Percentiles rank a stretch among this genome's conserved stretches.
Evolutionary conservation across 805 yeast species (phyloP).

Genomic region (Myxozyma melibiosi): DNA sequence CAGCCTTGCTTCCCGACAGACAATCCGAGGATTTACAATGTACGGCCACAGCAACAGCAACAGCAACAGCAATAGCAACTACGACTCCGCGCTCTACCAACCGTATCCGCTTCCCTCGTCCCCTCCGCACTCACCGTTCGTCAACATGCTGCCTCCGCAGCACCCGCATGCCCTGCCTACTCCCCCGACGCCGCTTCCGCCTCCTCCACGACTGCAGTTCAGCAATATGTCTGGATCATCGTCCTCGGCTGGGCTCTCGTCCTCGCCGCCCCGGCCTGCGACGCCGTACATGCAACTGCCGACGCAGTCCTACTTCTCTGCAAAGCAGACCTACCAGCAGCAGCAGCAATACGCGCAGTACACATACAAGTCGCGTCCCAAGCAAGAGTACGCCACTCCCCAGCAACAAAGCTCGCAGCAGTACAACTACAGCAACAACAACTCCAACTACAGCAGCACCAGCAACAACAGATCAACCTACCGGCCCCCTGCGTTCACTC

Average conservation of each 20-base stretch:
- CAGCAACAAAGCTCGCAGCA: neutral
- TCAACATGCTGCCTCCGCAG: slow-evolving; percentile 5
- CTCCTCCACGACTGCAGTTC: slow-evolving; percentile 11
- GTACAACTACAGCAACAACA: neutral
- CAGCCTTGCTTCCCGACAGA: too few relatives aligned
- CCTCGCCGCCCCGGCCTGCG: slow-evolving; percentile 19
- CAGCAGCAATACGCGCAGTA: slow-evolving; percentile 9
- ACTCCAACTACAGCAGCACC: neutral
- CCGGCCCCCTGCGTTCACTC: neutral
- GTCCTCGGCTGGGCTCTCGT: slow-evolving; percentile 16
- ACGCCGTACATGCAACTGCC: slow-evolving; percentile 11
- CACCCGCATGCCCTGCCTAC: neutral
- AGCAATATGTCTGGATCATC: slow-evolving; percentile 6
- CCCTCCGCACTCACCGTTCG: slow-evolving; percentile 21
- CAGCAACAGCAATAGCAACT: too few relatives aligned
- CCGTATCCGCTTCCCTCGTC: slow-evolving; percentile 22
- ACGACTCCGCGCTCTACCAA: too few relatives aligned
- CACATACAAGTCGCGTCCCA: neutral
- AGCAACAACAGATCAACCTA: neutral
- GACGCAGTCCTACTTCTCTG: neutral
- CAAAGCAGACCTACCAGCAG: neutral
- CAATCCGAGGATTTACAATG: too few relatives aligned
- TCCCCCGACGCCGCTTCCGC: neutral
- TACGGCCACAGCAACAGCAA: too few relatives aligned
- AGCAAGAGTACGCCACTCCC: neutral